Evolutionary conservation across 805 yeast species (phyloP), one percentile per base, ranked within the genome.

Genomic region (Scheffersomyces spartinae): DNA sequence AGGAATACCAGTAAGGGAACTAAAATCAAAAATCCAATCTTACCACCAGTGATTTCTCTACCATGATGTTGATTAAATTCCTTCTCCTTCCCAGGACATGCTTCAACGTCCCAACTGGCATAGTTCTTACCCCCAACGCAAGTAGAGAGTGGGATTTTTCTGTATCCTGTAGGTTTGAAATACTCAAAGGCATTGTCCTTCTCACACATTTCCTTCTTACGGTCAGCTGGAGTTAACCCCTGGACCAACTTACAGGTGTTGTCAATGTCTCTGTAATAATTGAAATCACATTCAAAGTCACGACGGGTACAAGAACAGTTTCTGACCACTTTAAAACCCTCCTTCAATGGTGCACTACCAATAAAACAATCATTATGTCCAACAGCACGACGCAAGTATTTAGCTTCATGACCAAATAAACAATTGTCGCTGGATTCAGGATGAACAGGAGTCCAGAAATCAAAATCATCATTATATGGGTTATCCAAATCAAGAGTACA

Each of bases 241-340:
- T 64, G 58, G n/a, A 85, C 81, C 20, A 85, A 65, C 45, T 72
- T 72, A 56, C 98, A 91, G 3, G 91, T 79, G 12, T 94, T 94
- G 43, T 84, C 95, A 1, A 40, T 33, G 26, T 74, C 74, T 31
- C 77, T 64, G 30, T 52, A 68, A 49, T 63, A 86, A 52, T 86
- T 86, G 58, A 74, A 83, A 49, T 91, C 98, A 65, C 98, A 91
- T 51, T 91, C 98, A 44, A 60, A 91, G 43, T 88, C 98, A 26
- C 68, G 67, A 49, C 95, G 68, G 0, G 91, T 65, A 56, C 98
- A 91, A 1, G 77, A 46, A 55, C 98, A 91, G 47, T 81, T 75
- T 32, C 71, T 60, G 7, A 67, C 46, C 8, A 67, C 58, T 35
- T 63, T 65, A 42, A 61, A 68, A 2, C 81, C 85, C 15, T 68